Conservation (phyloP, 108 stramenopile genomes). For the Stephanodiscus triporus region DNA sequence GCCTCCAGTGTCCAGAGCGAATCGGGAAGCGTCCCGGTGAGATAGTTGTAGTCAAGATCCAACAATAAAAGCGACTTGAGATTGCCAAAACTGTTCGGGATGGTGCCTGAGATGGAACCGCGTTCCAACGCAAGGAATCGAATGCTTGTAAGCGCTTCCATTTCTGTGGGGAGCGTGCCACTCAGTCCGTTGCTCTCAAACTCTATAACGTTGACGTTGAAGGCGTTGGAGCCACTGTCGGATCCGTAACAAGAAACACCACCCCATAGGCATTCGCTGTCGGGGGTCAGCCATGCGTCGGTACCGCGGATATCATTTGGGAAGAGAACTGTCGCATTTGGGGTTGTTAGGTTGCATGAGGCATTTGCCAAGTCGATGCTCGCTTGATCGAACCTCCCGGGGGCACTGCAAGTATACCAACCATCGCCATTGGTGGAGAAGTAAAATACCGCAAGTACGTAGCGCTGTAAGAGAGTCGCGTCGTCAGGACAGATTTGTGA, state of each 20-base stretch:
- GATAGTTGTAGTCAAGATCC: slow-evolving; percentile 70
- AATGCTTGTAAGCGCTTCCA: slow-evolving; percentile 45
- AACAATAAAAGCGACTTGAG: slow-evolving; percentile 36
- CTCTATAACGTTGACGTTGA: slow-evolving; percentile 22
- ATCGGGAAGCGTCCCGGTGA: slow-evolving; percentile 57
- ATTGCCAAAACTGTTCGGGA: slow-evolving; percentile 54
- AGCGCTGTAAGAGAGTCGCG: slow-evolving; percentile 20
- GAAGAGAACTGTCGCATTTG: slow-evolving; percentile 28
- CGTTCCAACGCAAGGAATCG: slow-evolving; percentile 58
- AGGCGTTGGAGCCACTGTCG: slow-evolving; percentile 3
- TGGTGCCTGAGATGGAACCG: slow-evolving; percentile 60
- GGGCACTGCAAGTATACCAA: slow-evolving; percentile 72
- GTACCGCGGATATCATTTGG: slow-evolving; percentile 33
- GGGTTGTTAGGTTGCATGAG: slow-evolving; percentile 45
- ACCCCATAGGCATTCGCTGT: slow-evolving; percentile 69
- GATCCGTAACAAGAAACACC: slow-evolving; percentile 44
- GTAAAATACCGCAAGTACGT: slow-evolving; percentile 30
- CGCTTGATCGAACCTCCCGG: slow-evolving; percentile 25
- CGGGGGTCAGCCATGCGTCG: slow-evolving; percentile 70
- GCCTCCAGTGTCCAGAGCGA: slow-evolving; percentile 44
- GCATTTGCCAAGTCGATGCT: slow-evolving; percentile 52
- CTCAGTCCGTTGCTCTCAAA: slow-evolving; percentile 62
- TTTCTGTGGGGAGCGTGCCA: slow-evolving; percentile 64
- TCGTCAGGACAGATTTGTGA: slow-evolving; percentile 57
- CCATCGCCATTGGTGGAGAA: slow-evolving; percentile 31